Base-by-base conservation (phyloP, 2,329 filamentous ascomycete species). In the Phyllosticta citrichinensis region DNA sequence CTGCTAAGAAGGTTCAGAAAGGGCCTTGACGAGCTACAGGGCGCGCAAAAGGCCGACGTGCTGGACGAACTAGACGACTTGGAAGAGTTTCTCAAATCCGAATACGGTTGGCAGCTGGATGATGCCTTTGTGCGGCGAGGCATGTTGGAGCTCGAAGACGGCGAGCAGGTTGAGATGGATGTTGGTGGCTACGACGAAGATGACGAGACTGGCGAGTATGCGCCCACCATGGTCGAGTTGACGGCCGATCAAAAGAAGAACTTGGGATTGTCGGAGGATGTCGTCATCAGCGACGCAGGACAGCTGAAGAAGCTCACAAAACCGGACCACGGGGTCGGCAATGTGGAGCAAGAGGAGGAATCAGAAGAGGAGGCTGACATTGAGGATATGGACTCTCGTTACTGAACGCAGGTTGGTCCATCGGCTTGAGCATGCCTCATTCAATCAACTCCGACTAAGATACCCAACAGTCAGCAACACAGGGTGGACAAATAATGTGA, bases 181-280 rank as follows among this genome's bases (percentile, higher is more conserved):
- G 72, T 82, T 64, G 73, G 75, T 20, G 78, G 75, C 14, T 72
- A 74, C 50, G 83, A 85, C 53, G 81, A 83, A 66, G 83, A 86
- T 20, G 83, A 87, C 57, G 84, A 87, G 70, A 80, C 77, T 12
- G 84, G 84, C 11, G 84, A 87, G 65, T 87, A 84, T 76, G 84
- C 84, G 30, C 84, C 84, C 20, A 74, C 80, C 47, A 71, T 87
- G 33, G 83, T 87, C 20, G 81, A 86, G 50, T 64, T 80, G 63
- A 77, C 76, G 17, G 68, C 75, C 3, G 73, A 74, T 54, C 77
- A 80, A 63, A 67, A 74, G 61, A 70, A 70, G 59, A 64, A 72
- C 60, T 61, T 80, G 59, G 70, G 70, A 61, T 62, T 62, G 66
- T 68, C 52, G 63, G 63, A 57, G 67, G 66, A 47, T 50, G 65